Percentiles rank a stretch among this genome's conserved stretches.
Evolutionary conservation across 805 yeast genomes (phyloP).

Genomic region (Pichia nakasei): DNA sequence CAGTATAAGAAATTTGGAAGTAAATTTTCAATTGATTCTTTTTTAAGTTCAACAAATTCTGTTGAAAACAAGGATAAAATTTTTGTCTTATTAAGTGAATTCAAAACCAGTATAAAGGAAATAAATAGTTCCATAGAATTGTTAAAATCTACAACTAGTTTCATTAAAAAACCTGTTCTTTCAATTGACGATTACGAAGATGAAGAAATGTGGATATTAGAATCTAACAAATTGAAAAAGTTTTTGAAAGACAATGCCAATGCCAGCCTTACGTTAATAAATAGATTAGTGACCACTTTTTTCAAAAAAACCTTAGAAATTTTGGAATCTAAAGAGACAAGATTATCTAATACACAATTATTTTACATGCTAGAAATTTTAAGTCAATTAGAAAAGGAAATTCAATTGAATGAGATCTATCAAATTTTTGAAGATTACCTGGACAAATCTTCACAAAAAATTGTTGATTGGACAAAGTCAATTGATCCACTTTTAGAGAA

Average conservation of each 20-base stretch:
- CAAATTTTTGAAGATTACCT: conserved; percentile 3
- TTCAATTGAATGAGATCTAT: conserved; percentile 13
- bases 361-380: conserved; percentile 22
- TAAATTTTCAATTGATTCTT: conserved; percentile 17
- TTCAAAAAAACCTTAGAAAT: conserved; percentile 9
- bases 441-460: not conserved
- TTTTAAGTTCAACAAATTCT: conserved; percentile 12
- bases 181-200: conserved; percentile 30
- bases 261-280: conserved; percentile 10
- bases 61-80: conserved; percentile 6
- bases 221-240: conserved; percentile 9
- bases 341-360: conserved; percentile 11
- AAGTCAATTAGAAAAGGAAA: conserved; percentile 17
- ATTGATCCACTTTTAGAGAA: conserved; percentile 11
- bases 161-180: conserved; percentile 23
- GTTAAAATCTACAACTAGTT: conserved; percentile 13
- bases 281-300: conserved; percentile 13
- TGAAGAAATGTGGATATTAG: conserved; percentile 23
- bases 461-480: not conserved
- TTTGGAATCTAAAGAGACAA: not conserved
- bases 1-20: conserved; percentile 15
- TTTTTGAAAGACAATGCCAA: conserved; percentile 14
- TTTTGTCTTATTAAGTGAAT: conserved; percentile 5
- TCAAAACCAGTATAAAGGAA: conserved; percentile 13
- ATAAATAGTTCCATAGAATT: conserved; percentile 16